phyloP scores from a whole-genome alignment of 2,329 filamentous ascomycete genomes.

The Parascedosporium putredinis region DNA sequence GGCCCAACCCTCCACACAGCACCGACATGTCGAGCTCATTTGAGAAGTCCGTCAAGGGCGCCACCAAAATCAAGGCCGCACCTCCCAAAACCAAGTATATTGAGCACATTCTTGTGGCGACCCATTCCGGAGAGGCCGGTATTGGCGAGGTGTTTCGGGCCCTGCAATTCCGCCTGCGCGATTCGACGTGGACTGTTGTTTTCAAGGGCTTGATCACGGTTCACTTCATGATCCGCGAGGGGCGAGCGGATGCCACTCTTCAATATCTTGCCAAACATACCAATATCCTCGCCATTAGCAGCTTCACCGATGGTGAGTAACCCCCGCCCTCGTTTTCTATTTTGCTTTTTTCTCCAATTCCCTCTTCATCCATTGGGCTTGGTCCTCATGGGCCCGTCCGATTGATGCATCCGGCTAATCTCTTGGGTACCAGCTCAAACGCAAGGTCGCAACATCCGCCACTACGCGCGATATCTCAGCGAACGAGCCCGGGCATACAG shows the following conservation, averaged over 20 bases:
- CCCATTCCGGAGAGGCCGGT: slow-evolving; percentile 86
- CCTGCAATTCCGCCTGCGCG: slow-evolving; percentile 75
- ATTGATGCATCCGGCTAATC: too few species aligned
- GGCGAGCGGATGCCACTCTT: slow-evolving; percentile 78
- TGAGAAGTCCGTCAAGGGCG: slow-evolving; percentile 98
- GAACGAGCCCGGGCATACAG: slow-evolving; percentile 74
- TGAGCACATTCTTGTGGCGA: slow-evolving; percentile 92
- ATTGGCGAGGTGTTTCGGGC: slow-evolving; percentile 94
- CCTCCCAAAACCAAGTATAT: slow-evolving; percentile 99
- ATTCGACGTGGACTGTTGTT: slow-evolving; percentile 99
- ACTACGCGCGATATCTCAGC: slow-evolving; percentile 79
- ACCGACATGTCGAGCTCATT: slow-evolving; percentile 86
- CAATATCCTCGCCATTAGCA: slow-evolving; percentile 75
- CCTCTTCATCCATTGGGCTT: not conserved
- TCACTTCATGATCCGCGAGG: slow-evolving; percentile 95
- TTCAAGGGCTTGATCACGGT: slow-evolving; percentile 96
- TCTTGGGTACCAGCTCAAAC: slow-evolving; percentile 66
- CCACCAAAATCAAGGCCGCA: slow-evolving; percentile 87
- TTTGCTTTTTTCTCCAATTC: not conserved
- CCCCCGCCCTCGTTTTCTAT: not conserved
- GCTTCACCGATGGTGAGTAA: slow-evolving; percentile 77
- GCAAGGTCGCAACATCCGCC: slow-evolving; percentile 87
- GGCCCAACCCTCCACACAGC: slow-evolving; percentile 7
- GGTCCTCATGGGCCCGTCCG: too few species aligned
- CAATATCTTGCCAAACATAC: slow-evolving; percentile 74